A percentile compares a stretch with the other conserved stretches of the same genome.
phyloP scores from a whole-genome alignment of 306 rosid genomes.

The Aeschynomene evenia region DNA sequence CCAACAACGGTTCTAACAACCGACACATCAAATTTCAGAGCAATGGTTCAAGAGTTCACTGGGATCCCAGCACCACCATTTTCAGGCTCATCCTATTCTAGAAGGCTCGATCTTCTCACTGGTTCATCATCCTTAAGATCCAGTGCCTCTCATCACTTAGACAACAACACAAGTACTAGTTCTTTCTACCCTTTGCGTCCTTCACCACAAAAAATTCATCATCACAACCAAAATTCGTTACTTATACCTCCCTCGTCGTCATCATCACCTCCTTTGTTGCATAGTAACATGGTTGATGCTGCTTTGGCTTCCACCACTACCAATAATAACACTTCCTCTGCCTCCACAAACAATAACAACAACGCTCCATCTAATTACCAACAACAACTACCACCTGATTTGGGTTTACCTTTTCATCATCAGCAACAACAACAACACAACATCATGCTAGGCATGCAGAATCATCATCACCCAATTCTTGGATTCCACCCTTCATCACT shows the following conservation, averaged over 20 bases:
- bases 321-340: background rate
- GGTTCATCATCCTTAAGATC: constrained; percentile 40
- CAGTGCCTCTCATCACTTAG: constrained; percentile 21
- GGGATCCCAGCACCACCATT: constrained; percentile 93
- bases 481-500: constrained; percentile 52
- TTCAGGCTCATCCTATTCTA: constrained; percentile 53
- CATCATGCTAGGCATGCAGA: constrained; percentile 51
- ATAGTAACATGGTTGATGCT: constrained; percentile 41
- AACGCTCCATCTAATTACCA: constrained; percentile 10
- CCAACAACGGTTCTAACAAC: constrained; percentile 93
- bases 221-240: constrained; percentile 34
- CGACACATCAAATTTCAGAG: constrained; percentile 86
- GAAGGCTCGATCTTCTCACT: constrained; percentile 70
- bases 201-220: constrained; percentile 51
- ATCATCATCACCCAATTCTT: constrained; percentile 36
- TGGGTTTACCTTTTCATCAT: constrained; percentile 25
- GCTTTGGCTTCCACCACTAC: constrained; percentile 34
- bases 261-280: constrained; percentile 26
- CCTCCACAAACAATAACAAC: constrained; percentile 6
- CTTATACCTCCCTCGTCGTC: constrained; percentile 29
- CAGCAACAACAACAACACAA: constrained; percentile 31
- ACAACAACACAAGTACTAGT: constrained; percentile 4
- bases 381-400: constrained; percentile 41
- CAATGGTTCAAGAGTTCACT: constrained; percentile 97
- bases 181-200: constrained; percentile 60